Evolutionary conservation across 441 rosid species (phyloP), one percentile per base, ranked within the genome.

Genomic region (Sinapis alba): DNA sequence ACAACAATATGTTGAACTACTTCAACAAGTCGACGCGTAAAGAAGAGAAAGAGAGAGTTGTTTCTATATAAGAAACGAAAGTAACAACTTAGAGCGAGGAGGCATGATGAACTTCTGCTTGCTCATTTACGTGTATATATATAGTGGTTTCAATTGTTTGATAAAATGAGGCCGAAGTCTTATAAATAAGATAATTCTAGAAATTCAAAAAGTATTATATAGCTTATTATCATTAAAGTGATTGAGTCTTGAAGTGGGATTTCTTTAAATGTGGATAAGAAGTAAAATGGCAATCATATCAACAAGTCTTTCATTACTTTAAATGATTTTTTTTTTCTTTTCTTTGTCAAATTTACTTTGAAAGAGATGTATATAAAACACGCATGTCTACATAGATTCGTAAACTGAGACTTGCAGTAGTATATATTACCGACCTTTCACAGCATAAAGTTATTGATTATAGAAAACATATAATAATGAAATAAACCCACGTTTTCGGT

Each of bases 181-280:
- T 9, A 4, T n/a, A 21, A 16, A 24, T 34, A 43, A 65, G 38
- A 45, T 32, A 64, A 63, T 2, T 63, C 0, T 6, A 2, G 1
- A 30, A 43, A 28, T 36, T 30, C 11, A 23, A 36, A 24, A 74
- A 36, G 13, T 10, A 70, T 50, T 41, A 41, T 13, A 41, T 41
- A 13, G 47, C 38, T 32, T 32, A 32, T 32, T 32, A 11, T 32
- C 15, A 41, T 41, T 63, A 77, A 81, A 78, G 69, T 79, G 88
- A 74, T 88, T 83, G 97, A 89, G 95, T 88, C 78, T 80, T 77
- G 69, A 67, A 92, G 86, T 90, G 89, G 91, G 70, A 76, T 84
- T 74, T 75, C 88, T 85, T 83, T 86, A 81, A 86, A 83, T 78
- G 77, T 72, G 60, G 77, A 78, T 78, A 72, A 78, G 77, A 78